phyloP scores from a whole-genome alignment of 306 rosid genomes.

The Dalbergia oliveri region DNA sequence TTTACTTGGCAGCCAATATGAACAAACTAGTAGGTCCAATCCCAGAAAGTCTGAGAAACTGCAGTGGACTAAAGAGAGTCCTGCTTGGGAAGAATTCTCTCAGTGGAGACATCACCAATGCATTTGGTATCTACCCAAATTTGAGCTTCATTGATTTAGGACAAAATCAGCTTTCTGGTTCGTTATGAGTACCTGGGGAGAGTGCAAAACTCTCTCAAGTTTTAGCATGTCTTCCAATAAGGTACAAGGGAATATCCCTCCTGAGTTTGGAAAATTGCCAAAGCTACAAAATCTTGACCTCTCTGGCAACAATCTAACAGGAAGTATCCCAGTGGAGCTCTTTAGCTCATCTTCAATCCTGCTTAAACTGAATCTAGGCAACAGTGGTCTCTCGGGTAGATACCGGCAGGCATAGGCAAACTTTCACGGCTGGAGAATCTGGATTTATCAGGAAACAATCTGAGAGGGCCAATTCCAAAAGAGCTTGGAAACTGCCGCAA shows the following conservation, averaged over 20 bases:
- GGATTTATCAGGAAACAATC: constrained; percentile 47
- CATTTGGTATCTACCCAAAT: constrained; percentile 41
- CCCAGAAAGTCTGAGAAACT: constrained; percentile 45
- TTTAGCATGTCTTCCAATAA: constrained; percentile 42
- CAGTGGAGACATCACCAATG: constrained; percentile 44
- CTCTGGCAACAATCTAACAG: constrained; percentile 43
- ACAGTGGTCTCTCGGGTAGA: constrained; percentile 39
- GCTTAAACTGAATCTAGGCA: constrained; percentile 31
- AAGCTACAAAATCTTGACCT: constrained; percentile 41
- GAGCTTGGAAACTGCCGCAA: constrained; percentile 27
- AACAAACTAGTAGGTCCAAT: constrained; percentile 41
- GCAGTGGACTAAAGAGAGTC: constrained; percentile 38
- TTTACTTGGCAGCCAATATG: constrained; percentile 37
- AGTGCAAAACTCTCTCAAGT: constrained; percentile 42
- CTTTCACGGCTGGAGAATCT: constrained; percentile 26
- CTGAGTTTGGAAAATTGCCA: constrained; percentile 33
- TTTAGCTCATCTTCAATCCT: constrained; percentile 32
- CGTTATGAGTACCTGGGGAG: constrained; percentile 44
- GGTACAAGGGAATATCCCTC: constrained; percentile 44
- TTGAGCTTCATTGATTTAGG: constrained; percentile 46
- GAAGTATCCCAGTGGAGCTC: constrained; percentile 39
- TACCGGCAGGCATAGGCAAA: constrained; percentile 38
- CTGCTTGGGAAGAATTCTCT: constrained; percentile 37
- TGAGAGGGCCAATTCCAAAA: constrained; percentile 48
- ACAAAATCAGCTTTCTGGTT: constrained; percentile 43